Evolutionary conservation across 2,329 filamentous ascomycete genomes (phyloP).

Genomic region (Neopestalotiopsis clavispora): DNA sequence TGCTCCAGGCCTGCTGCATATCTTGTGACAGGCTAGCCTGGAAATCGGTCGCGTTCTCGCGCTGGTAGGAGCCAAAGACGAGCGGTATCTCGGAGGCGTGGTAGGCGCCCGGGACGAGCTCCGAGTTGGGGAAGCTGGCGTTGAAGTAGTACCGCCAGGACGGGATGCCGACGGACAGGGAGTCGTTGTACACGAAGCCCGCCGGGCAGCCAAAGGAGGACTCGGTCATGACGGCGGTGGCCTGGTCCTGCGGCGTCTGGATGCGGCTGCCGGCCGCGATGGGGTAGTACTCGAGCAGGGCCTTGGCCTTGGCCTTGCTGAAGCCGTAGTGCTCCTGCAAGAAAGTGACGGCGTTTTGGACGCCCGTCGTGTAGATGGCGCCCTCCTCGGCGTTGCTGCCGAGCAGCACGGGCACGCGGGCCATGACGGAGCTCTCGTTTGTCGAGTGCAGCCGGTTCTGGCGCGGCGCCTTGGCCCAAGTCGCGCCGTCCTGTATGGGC

Average conservation of each 20-base stretch:
- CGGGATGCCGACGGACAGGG: constrained; percentile 27
- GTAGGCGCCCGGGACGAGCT: constrained; percentile 37
- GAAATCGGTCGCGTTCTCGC: constrained; percentile 26
- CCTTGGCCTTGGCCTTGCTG: background rate
- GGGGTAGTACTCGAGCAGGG: constrained; percentile 12
- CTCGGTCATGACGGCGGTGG: constrained; percentile 24
- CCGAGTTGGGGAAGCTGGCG: constrained; percentile 27
- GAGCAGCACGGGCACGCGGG: constrained; percentile 7
- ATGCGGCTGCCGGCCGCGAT: background rate
- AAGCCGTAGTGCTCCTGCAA: constrained; percentile 8
- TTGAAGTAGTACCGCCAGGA: constrained; percentile 28
- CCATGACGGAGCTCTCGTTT: constrained; percentile 6
- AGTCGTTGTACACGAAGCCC: constrained; percentile 32
- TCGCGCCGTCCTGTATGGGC: constrained; percentile 10
- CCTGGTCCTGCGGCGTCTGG: background rate
- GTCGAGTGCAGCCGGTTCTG: constrained; percentile 11
- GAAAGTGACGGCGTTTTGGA: constrained; percentile 4
- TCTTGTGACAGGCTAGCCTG: constrained; percentile 27
- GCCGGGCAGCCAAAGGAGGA: constrained; percentile 23
- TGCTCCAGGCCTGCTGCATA: constrained; percentile 35
- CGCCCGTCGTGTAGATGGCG: constrained; percentile 5
- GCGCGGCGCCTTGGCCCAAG: constrained; percentile 10
- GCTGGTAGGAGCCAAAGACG: constrained; percentile 34
- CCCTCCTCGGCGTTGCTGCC: constrained; percentile 10
- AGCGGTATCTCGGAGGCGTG: constrained; percentile 36